These are phyloP conservation scores for Penicillium cinerascens DNA, from an alignment of 495 filamentous ascomycete genomes.

Conservation along the genomic window DNA sequence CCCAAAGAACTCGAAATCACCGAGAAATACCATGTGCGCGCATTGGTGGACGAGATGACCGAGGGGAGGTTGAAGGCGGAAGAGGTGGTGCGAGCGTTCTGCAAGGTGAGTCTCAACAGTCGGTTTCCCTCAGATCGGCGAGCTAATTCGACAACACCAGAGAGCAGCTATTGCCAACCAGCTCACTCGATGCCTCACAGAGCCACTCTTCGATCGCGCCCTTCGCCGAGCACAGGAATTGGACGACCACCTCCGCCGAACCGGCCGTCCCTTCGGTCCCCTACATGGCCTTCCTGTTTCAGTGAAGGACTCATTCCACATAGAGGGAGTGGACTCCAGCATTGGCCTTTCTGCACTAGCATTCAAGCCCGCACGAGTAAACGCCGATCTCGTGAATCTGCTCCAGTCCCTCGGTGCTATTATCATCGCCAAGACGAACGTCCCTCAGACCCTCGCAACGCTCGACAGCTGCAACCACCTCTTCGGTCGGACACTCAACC, in stretches of 20 bases:
- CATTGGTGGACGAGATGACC: conserved; percentile 46
- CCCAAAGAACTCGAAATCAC: conserved; percentile 55
- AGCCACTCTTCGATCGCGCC: conserved; percentile 62
- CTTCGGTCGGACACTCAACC: conserved; percentile 64
- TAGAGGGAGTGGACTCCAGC: conserved; percentile 54
- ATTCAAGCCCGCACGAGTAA: conserved; percentile 45
- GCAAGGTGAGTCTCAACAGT: conserved; percentile 42
- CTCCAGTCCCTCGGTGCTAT: conserved; percentile 48
- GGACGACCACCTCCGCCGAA: conserved; percentile 50
- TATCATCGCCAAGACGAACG: conserved; percentile 64
- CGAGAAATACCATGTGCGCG: conserved; percentile 52
- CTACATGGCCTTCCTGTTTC: conserved; percentile 67
- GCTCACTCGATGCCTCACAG: conserved; percentile 61
- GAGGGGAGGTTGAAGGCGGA: conserved; percentile 45
- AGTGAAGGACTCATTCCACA: conserved; percentile 64
- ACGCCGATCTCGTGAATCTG: conserved; percentile 41
- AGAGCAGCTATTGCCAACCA: conserved; percentile 60
- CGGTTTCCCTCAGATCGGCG: not conserved
- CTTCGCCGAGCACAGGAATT: conserved; percentile 54
- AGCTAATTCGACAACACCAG: conserved; percentile 19
- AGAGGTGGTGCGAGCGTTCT: conserved; percentile 57
- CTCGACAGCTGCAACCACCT: conserved; percentile 40
- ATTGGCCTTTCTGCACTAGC: conserved; percentile 57
- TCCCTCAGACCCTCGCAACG: conserved; percentile 51
- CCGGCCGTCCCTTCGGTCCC: conserved; percentile 52